These are phyloP conservation scores for Avena eriantha DNA, from an alignment of 176 grass and related monocot genomes.

Conservation along the genomic window DNA sequence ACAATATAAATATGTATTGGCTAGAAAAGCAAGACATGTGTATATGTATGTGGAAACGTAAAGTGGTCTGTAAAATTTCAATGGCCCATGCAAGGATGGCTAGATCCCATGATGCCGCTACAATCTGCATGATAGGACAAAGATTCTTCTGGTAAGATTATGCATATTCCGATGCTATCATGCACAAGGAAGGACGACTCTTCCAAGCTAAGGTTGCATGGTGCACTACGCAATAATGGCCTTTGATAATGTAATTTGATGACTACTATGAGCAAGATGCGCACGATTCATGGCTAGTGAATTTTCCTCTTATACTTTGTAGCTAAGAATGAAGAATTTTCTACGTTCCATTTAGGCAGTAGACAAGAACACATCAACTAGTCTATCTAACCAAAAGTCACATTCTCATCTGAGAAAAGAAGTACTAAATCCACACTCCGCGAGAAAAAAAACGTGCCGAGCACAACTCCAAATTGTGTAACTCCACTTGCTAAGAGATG, in stretches of 20 bases:
- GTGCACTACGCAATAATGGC: not conserved
- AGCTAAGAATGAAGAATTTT: not conserved
- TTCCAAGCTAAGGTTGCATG: constrained; percentile 29
- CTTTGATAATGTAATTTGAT: constrained; percentile 38
- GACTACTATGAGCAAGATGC: not conserved
- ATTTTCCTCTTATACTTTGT: not conserved
- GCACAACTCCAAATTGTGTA: not conserved
- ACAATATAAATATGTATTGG: not conserved
- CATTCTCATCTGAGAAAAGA: not conserved
- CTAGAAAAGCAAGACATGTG: not conserved
- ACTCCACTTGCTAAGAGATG: constrained; percentile 22
- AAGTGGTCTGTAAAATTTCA: not conserved
- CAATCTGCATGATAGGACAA: constrained; percentile 30
- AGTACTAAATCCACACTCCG: not conserved
- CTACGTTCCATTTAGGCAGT: constrained; percentile 15
- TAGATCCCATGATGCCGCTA: constrained; percentile 19
- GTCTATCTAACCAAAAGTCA: not conserved
- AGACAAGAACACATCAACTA: not conserved
- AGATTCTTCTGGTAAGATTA: constrained; percentile 33
- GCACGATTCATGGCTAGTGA: not conserved
- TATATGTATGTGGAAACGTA: not conserved
- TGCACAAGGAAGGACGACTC: not conserved
- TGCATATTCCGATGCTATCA: constrained; percentile 40
- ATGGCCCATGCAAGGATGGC: constrained; percentile 13
- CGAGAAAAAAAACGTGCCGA: not conserved